Percentiles rank a stretch among this genome's conserved stretches.
Evolutionary conservation across 129 eudicot genomes (phyloP).

Genomic region (Lactuca saligna): DNA sequence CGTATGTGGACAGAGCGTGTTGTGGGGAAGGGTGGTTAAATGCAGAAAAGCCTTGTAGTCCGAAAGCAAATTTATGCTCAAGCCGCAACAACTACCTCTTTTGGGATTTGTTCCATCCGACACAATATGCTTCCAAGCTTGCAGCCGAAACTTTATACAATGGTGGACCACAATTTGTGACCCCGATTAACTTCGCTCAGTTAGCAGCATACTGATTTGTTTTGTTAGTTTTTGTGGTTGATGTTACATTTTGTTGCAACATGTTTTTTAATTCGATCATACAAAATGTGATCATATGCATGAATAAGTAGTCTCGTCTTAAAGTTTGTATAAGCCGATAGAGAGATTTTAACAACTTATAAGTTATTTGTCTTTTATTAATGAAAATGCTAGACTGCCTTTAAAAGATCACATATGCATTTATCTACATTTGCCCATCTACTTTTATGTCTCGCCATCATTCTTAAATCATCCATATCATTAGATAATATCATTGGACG

Average conservation of each 20-base stretch:
- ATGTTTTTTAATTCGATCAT: background rate
- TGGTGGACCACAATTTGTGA: slow-evolving; percentile 44
- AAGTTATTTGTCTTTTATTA: too few relatives aligned
- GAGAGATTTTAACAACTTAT: background rate
- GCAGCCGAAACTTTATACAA: slow-evolving; percentile 48
- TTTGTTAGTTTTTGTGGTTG: background rate
- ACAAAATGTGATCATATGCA: background rate
- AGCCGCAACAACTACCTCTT: slow-evolving; percentile 49
- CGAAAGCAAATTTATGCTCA: slow-evolving; percentile 44
- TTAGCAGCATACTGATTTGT: slow-evolving; percentile 34
- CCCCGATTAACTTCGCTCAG: slow-evolving; percentile 63
- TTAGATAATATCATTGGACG: too few relatives aligned
- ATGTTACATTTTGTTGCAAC: background rate
- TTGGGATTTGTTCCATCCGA: slow-evolving; percentile 79
- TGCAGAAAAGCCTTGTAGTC: slow-evolving; percentile 49
- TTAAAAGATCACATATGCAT: too few relatives aligned
- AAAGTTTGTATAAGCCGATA: background rate
- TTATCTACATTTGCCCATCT: too few relatives aligned
- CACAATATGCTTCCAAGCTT: slow-evolving; percentile 48
- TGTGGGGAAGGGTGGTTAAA: slow-evolving; percentile 61
- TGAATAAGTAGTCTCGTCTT: slow-evolving; percentile 5
- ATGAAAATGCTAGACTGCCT: too few relatives aligned
- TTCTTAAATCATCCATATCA: too few relatives aligned
- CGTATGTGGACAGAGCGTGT: slow-evolving; percentile 53
- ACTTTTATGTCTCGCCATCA: too few relatives aligned